Conservation (phyloP, 192 early-diverging fungal genomes). For the Umbelopsis vinacea region DNA sequence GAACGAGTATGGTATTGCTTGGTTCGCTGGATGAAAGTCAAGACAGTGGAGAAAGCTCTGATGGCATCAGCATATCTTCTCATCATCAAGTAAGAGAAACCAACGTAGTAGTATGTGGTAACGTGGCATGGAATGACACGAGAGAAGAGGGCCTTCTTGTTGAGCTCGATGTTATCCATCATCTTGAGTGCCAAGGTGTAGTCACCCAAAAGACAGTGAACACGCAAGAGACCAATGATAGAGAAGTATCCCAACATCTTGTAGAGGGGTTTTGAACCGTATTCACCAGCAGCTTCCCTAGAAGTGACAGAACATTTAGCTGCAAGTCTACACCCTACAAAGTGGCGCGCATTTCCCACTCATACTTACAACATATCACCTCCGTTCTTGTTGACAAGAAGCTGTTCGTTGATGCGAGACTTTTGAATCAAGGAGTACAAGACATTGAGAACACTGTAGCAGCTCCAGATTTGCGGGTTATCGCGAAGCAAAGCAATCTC, state of each 20-base stretch:
- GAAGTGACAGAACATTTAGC: not conserved
- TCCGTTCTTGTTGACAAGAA: slow-evolving; percentile 86
- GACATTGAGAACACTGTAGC: slow-evolving; percentile 95
- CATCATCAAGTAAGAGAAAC: slow-evolving; percentile 99
- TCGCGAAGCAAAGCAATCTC: slow-evolving; percentile 84
- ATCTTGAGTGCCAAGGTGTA: slow-evolving; percentile 95
- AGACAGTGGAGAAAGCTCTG: slow-evolving; percentile 87
- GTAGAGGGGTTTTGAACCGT: slow-evolving; percentile 88
- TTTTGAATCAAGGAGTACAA: slow-evolving; percentile 96
- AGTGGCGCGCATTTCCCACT: too few species aligned
- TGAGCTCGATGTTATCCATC: slow-evolving; percentile 94
- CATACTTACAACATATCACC: slow-evolving; percentile 73
- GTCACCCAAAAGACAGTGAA: slow-evolving; percentile 95
- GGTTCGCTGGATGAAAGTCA: slow-evolving; percentile 88
- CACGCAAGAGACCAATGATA: slow-evolving; percentile 89
- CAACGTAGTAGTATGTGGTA: slow-evolving; percentile 96
- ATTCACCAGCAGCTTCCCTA: slow-evolving; percentile 86
- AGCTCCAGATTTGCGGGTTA: slow-evolving; percentile 92
- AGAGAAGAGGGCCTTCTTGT: slow-evolving; percentile 92
- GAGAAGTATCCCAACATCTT: slow-evolving; percentile 97
- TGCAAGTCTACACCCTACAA: not conserved
- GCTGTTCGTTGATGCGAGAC: slow-evolving; percentile 92
- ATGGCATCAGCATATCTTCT: slow-evolving; percentile 94
- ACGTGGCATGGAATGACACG: slow-evolving; percentile 97
- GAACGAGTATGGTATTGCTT: slow-evolving; percentile 94